Percentiles rank a stretch among this genome's conserved stretches.
phyloP scores from a whole-genome alignment of 192 early-diverging fungal species.

The Paraglomus brasilianum region DNA sequence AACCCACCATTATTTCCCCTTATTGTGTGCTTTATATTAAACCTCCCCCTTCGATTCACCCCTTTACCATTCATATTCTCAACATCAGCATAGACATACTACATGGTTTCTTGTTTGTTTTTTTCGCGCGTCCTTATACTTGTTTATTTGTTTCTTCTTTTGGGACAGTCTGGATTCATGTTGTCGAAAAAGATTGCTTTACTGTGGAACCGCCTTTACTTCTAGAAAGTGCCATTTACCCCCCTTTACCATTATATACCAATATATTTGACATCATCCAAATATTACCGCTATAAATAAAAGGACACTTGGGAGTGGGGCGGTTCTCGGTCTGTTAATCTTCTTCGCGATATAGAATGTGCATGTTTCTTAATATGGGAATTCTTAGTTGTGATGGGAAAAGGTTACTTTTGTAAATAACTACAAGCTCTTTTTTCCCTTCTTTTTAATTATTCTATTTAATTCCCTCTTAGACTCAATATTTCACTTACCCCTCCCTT shows the following conservation, averaged over 20 bases:
- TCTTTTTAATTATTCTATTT: constrained; percentile 31
- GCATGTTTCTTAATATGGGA: background rate
- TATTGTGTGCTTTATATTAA: constrained; percentile 18
- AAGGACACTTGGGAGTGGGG: too few relatives aligned
- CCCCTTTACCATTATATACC: background rate
- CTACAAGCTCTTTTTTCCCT: constrained; percentile 3
- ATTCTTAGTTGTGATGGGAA: constrained; percentile 17
- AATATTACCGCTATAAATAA: too few relatives aligned
- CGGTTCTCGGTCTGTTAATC: background rate
- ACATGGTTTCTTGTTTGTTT: too few relatives aligned
- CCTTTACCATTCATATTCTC: constrained; percentile 46
- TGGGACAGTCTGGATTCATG: constrained; percentile 31
- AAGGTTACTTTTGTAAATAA: constrained; percentile 22
- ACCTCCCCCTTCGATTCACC: constrained; percentile 32
- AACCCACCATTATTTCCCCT: constrained; percentile 31
- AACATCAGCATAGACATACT: constrained; percentile 43
- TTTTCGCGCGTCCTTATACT: too few relatives aligned
- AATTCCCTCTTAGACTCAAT: constrained; percentile 11
- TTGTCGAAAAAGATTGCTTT: background rate
- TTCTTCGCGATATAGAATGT: background rate
- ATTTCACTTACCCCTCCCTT: constrained; percentile 23
- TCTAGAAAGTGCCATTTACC: constrained; percentile 10
- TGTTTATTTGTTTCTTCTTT: constrained; percentile 26
- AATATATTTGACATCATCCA: constrained; percentile 10
- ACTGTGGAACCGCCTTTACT: constrained; percentile 10